Percentiles rank a stretch among this genome's conserved stretches.
phyloP scores from a whole-genome alignment of 257 asterid species.

The Schizonepeta tenuifolia region DNA sequence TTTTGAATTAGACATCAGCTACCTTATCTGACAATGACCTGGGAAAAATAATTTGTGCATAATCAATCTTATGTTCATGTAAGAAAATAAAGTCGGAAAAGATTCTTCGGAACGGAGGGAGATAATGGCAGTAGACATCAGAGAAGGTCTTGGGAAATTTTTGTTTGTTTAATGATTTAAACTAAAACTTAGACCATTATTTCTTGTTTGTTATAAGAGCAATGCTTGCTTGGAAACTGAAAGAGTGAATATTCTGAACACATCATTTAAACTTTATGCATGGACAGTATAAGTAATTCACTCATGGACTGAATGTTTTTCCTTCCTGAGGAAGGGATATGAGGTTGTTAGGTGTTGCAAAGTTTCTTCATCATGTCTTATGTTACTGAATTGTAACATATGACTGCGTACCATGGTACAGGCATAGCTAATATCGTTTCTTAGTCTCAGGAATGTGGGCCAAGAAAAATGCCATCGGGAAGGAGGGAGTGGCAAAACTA shows the following conservation, averaged over 20 bases:
- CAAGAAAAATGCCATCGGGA: slow-evolving; percentile 75
- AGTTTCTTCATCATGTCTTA: slow-evolving; percentile 4
- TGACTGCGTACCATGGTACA: neutral
- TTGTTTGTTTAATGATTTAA: neutral
- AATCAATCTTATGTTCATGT: slow-evolving; percentile 19
- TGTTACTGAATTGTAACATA: slow-evolving; percentile 1
- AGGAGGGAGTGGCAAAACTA: slow-evolving; percentile 84
- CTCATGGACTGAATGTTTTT: neutral
- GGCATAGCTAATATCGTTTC: slow-evolving; percentile 25
- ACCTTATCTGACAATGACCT: slow-evolving; percentile 11
- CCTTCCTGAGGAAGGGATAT: slow-evolving; percentile 10
- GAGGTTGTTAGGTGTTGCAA: neutral
- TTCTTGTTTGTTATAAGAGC: slow-evolving; percentile 13
- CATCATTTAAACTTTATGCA: neutral
- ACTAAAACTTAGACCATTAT: neutral
- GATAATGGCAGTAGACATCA: slow-evolving; percentile 8
- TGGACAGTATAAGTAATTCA: neutral
- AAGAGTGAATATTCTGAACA: neutral
- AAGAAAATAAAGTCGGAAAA: slow-evolving; percentile 4
- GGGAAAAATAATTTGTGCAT: neutral
- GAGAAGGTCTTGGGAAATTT: slow-evolving; percentile 9
- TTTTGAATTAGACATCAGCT: neutral
- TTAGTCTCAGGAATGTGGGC: slow-evolving; percentile 79
- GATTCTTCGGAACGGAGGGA: slow-evolving; percentile 17
- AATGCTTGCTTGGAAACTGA: slow-evolving; percentile 13